Evolutionary conservation across 495 filamentous ascomycete genomes (phyloP).

Genomic region (Recurvomyces mirabilis): DNA sequence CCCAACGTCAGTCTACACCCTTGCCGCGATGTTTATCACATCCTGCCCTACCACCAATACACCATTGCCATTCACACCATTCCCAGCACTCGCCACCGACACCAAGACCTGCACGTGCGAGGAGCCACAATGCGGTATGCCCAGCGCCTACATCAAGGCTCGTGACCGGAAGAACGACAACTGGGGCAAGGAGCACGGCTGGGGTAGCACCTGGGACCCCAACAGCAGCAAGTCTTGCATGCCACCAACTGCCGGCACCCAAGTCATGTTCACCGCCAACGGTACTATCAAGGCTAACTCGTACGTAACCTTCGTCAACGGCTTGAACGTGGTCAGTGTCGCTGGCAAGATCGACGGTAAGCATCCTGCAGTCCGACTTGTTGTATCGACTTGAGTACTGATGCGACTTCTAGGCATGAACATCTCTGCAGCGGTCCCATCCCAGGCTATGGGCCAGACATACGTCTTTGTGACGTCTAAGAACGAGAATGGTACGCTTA

Average conservation of each 20-base stretch:
- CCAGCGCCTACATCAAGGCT: background rate
- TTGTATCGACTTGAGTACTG: background rate
- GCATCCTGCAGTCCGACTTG: background rate
- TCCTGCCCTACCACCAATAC: conserved; percentile 43
- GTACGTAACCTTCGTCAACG: conserved; percentile 7
- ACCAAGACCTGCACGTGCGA: conserved; percentile 6
- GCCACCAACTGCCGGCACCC: background rate
- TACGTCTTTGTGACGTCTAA: conserved; percentile 12
- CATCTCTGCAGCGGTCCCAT: conserved; percentile 5
- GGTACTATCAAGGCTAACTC: background rate
- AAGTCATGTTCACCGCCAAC: background rate
- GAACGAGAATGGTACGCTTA: background rate
- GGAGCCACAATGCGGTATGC: conserved; percentile 1
- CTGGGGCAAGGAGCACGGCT: too few species aligned
- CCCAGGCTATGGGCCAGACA: conserved; percentile 1
- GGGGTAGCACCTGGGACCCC: too few species aligned
- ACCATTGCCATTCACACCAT: conserved; percentile 40
- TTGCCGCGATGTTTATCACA: conserved; percentile 45
- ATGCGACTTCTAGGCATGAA: background rate
- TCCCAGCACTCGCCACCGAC: background rate
- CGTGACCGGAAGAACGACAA: too few species aligned
- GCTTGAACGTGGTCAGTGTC: conserved; percentile 5
- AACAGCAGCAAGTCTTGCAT: background rate
- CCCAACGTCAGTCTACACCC: conserved; percentile 44
- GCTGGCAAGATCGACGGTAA: background rate